These are phyloP conservation scores for Ophiocordyceps polyrhachis-furcata DNA, from an alignment of 2,329 filamentous ascomycete genomes.

Conservation along the genomic window DNA sequence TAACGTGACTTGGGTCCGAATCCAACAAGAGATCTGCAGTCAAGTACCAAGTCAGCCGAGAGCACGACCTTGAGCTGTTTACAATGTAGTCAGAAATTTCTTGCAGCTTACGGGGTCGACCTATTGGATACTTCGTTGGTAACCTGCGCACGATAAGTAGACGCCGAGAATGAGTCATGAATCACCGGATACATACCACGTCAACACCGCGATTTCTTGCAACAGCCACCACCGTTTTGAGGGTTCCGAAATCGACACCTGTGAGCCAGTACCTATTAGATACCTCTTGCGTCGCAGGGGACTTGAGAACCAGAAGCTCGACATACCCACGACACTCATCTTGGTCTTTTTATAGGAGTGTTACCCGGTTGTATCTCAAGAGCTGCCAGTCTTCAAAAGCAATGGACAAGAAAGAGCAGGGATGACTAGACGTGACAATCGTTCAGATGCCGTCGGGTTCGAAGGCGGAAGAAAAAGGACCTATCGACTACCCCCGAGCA, in stretches of 20 bases:
- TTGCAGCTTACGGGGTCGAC: slow-evolving; percentile 56
- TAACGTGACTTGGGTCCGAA: slow-evolving; percentile 91
- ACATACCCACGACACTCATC: neutral
- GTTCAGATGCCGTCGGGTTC: too few relatives aligned
- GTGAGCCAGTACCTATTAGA: neutral
- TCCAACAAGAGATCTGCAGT: slow-evolving; percentile 64
- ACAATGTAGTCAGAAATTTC: neutral
- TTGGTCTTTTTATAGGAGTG: neutral
- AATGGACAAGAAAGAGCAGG: neutral
- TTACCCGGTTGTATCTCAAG: neutral
- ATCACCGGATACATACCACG: slow-evolving; percentile 51
- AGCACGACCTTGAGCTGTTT: neutral
- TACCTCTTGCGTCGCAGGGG: neutral
- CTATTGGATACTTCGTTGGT: slow-evolving; percentile 99
- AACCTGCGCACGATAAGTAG: slow-evolving; percentile 37
- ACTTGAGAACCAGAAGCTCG: neutral
- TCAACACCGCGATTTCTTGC: slow-evolving; percentile 97
- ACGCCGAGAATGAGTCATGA: neutral
- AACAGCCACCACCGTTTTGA: slow-evolving; percentile 95
- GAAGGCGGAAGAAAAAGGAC: too few relatives aligned
- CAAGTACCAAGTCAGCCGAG: neutral
- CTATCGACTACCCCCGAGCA: too few relatives aligned
- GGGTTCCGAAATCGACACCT: slow-evolving; percentile 88
- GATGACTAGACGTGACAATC: too few relatives aligned
- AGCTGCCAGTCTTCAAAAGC: neutral